phyloP scores from a whole-genome alignment of 2,329 filamentous ascomycete genomes.

The Biscogniauxia mediterranea region DNA sequence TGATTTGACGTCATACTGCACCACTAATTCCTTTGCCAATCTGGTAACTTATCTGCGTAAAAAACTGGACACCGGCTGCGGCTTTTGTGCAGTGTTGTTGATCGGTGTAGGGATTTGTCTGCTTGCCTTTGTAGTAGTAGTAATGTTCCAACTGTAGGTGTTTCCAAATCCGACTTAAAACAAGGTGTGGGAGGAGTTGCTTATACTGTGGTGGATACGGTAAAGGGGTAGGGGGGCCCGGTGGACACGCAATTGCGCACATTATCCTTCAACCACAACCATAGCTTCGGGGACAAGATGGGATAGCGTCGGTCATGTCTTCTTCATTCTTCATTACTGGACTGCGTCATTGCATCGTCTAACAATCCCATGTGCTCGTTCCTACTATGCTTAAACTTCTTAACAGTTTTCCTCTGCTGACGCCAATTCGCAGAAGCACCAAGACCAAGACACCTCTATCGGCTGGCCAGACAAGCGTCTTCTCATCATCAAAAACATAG shows the following conservation, averaged over 20 bases:
- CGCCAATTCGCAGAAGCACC: slow-evolving; percentile 4
- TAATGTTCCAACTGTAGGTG: slow-evolving; percentile 2
- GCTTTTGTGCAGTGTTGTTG: slow-evolving; percentile 5
- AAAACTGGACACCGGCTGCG: slow-evolving; percentile 25
- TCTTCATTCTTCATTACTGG: slow-evolving; percentile 12
- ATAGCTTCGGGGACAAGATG: background rate
- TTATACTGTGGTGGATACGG: background rate
- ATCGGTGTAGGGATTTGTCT: background rate
- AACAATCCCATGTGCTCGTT: slow-evolving; percentile 14
- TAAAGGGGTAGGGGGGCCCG: background rate
- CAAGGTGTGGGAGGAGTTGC: background rate
- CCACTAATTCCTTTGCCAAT: slow-evolving; percentile 18
- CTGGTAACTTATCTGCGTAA: background rate
- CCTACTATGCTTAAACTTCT: background rate
- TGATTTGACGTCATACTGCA: slow-evolving; percentile 31
- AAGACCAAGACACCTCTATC: background rate
- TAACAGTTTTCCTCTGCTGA: slow-evolving; percentile 7
- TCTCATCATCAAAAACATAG: background rate
- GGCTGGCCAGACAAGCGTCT: background rate
- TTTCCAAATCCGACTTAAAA: background rate
- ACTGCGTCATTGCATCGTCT: slow-evolving; percentile 20
- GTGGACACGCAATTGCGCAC: background rate
- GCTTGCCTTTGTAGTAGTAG: slow-evolving; percentile 2
- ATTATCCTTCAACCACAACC: background rate
- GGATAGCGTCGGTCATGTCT: background rate